Evolutionary conservation across 768 basidiomycete genomes (phyloP).

Genomic region (Lactifluus pinguis): DNA sequence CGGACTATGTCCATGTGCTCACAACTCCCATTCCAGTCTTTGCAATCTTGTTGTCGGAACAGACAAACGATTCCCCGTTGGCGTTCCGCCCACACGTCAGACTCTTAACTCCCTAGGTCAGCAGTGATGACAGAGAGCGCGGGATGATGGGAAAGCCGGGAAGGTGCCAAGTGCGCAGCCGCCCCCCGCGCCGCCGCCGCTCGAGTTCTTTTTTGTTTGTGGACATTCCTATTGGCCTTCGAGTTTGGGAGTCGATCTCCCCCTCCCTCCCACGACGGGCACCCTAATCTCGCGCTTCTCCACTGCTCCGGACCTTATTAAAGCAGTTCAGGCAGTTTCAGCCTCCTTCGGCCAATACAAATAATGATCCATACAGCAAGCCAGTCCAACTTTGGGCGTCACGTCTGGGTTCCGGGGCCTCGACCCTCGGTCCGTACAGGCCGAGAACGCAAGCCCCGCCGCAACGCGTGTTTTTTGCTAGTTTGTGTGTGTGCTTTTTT

Average conservation of each 20-base stretch:
- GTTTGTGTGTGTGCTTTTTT: not conserved
- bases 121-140: slow-evolving; percentile 2
- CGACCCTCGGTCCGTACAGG: slow-evolving; percentile 6
- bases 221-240: not conserved
- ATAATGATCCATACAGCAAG: not conserved
- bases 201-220: not conserved
- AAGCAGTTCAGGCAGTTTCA: not conserved
- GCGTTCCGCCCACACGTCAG: not conserved
- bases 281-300: not conserved
- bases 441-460: not conserved
- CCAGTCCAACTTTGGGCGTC: not conserved
- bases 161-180: not conserved
- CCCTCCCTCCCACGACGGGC: slow-evolving; percentile 3
- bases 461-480: not conserved
- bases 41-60: not conserved
- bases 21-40: not conserved
- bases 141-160: not conserved
- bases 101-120: not conserved
- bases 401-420: slow-evolving; percentile 8
- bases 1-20: slow-evolving; percentile 1
- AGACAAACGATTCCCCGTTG: not conserved
- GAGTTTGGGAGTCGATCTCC: slow-evolving; percentile 3
- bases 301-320: slow-evolving; percentile 8
- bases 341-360: not conserved
- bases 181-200: not conserved